phyloP scores from a whole-genome alignment of 2,329 filamentous ascomycete genomes.

The Ophiosphaerella narmari region DNA sequence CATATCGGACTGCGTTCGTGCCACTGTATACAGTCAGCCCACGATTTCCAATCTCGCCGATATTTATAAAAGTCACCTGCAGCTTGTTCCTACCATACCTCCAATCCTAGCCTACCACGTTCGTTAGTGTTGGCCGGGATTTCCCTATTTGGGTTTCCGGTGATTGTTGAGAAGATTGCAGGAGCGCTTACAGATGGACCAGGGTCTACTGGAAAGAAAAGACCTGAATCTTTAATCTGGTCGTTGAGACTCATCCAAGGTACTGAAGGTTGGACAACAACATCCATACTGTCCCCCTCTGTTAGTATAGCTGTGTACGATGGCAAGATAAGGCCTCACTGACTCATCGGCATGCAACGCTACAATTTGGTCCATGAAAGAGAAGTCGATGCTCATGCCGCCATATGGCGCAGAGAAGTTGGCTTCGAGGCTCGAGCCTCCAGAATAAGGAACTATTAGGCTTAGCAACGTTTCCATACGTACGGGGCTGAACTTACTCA shows the following conservation, averaged over 20 bases:
- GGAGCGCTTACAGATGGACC: conserved; percentile 59
- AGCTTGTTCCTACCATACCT: conserved; percentile 81
- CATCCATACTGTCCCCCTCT: conserved; percentile 66
- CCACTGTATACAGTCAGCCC: conserved; percentile 56
- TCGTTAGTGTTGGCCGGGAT: conserved; percentile 25
- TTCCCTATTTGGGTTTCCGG: conserved; percentile 16
- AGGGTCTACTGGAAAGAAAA: conserved; percentile 92
- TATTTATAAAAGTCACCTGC: conserved; percentile 37
- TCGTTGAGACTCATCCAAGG: conserved; percentile 92
- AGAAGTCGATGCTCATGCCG: conserved; percentile 88
- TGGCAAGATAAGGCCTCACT: conserved; percentile 16
- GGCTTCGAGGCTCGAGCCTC: conserved; percentile 83
- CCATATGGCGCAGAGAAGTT: conserved; percentile 88
- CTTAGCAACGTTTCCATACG: neutral
- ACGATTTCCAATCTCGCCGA: neutral
- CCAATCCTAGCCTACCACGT: conserved; percentile 68
- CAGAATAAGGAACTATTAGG: conserved; percentile 74
- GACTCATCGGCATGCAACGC: conserved; percentile 77
- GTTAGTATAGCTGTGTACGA: conserved; percentile 18
- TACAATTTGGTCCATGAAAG: conserved; percentile 81
- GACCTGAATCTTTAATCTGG: conserved; percentile 70
- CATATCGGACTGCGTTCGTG: conserved; percentile 80
- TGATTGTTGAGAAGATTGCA: conserved; percentile 4
- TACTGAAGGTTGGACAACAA: conserved; percentile 88
- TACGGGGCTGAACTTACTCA: conserved; percentile 51